A percentile compares a stretch with the other conserved stretches of the same genome.
phyloP scores from a whole-genome alignment of 176 grass and related monocot genomes.

The Rhynchospora breviuscula region DNA sequence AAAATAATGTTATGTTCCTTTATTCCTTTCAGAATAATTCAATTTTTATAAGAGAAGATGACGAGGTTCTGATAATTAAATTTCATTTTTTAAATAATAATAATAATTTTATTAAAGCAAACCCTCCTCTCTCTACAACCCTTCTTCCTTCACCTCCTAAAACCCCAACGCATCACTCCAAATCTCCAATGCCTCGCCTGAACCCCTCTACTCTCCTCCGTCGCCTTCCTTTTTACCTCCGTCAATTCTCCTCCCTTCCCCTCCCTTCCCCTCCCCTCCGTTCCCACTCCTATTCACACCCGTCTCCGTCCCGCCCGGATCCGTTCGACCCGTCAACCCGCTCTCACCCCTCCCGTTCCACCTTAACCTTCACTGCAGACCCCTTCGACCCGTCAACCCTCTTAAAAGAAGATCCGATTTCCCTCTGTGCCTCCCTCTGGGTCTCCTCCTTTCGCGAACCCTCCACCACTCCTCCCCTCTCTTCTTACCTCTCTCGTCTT shows the following conservation, averaged over 20 bases:
- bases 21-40: too few relatives aligned
- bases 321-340: constrained; percentile 55
- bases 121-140: neutral
- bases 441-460: constrained; percentile 63
- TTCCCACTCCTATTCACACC: neutral
- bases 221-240: constrained; percentile 17
- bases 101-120: too few relatives aligned
- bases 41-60: too few relatives aligned
- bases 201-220: constrained; percentile 33
- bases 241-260: constrained; percentile 28
- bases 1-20: too few relatives aligned
- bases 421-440: constrained; percentile 70
- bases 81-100: too few relatives aligned
- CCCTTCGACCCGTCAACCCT: constrained; percentile 61
- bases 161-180: neutral
- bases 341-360: neutral
- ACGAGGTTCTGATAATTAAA: too few relatives aligned
- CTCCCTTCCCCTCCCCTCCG: constrained; percentile 35
- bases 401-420: constrained; percentile 70
- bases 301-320: constrained; percentile 31
- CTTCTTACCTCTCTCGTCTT: constrained; percentile 64
- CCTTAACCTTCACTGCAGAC: constrained; percentile 7
- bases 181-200: constrained; percentile 44
- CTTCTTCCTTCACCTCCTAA: constrained; percentile 4
- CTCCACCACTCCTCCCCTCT: constrained; percentile 35